Evolutionary conservation across 306 rosid species (phyloP), one percentile per base, ranked within the genome.

Genomic region (cucumber (Cucumis sativus)): DNA sequence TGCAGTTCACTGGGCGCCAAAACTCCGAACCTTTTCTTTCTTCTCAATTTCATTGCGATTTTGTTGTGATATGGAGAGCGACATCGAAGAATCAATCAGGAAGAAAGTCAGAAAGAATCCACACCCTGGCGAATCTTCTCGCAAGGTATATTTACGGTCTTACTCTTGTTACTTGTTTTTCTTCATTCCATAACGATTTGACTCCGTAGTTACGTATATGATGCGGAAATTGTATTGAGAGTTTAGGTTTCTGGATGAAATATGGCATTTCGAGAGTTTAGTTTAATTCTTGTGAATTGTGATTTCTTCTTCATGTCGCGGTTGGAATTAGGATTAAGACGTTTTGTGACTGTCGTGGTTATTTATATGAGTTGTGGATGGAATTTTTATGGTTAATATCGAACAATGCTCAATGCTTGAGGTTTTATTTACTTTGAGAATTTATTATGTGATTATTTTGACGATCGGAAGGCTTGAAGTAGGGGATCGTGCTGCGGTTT

Each of bases 11-110:
- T 69, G 54, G 78, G 52, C 52, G 65, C 39, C 14, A 45, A 71
- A 23, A 33, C 8, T 20, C n/a, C 67, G 63, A 23, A 61, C 63
- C 30, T 18, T 66, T 21, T 41, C 3, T 28, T 28, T 28, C 33
- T 64, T 12, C n/a, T 71, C 59, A 25, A 25, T 14, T 49, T 64
- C 47, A 7, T 4, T 37, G n/a, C 49, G 47, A 64, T 64, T 39
- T 17, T 70, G 13, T 13, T 33, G 6, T 68, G 30, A 18, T 12
- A 87, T 87, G 90, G 86, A 83, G 68, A 84, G 86, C 82, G 90
- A 87, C 78, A 69, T 79, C 59, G 90, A 87, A 8, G 89, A 82
- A 63, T 83, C 83, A 41, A 70, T 57, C 52, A 76, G 75, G 79
- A 81, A 84, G 81, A 66, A 77, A 47, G 81, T 80, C 13, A 81